A percentile compares a stretch with the other conserved stretches of the same genome.
phyloP scores from a whole-genome alignment of 352 stramenopile genomes.

The Phytopythium kandeliae region DNA sequence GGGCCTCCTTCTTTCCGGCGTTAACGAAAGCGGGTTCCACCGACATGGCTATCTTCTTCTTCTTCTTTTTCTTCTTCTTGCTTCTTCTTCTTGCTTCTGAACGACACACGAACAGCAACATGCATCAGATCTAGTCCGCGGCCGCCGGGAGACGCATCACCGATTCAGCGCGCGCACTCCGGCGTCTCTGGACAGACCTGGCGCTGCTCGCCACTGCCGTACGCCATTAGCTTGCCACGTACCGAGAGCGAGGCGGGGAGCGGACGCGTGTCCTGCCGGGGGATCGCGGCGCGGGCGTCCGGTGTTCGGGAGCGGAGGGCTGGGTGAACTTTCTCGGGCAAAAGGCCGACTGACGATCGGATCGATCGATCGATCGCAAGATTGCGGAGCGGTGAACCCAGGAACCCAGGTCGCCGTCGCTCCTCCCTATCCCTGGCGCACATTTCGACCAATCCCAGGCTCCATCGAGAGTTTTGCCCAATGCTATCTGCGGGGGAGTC shows the following conservation, averaged over 20 bases:
- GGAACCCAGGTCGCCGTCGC: no score
- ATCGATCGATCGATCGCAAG: no score
- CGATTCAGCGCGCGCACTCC: no score
- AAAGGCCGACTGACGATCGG: constrained; percentile 7
- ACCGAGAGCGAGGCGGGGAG: no score
- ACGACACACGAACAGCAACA: neutral
- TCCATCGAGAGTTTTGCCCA: neutral
- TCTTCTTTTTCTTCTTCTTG: constrained; percentile 2
- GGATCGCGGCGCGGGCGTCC: neutral
- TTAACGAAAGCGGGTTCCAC: constrained; percentile 51
- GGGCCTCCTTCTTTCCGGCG: constrained; percentile 53
- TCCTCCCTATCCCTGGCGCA: neutral
- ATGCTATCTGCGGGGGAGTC: neutral
- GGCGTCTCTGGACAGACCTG: no score
- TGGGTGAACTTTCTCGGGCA: constrained; percentile 7
- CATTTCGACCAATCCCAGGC: neutral
- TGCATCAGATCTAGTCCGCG: no score
- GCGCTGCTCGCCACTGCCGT: no score
- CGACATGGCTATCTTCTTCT: constrained; percentile 23
- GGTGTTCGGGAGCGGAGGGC: neutral
- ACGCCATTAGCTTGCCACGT: no score
- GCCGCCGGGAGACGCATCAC: no score
- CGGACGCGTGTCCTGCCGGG: no score
- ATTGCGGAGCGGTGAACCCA: neutral
- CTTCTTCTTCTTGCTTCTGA: neutral